A percentile compares a stretch with the other conserved stretches of the same genome.
Conservation (phyloP, 805 yeast genomes). For the Zygoascus bituminiphila region DNA sequence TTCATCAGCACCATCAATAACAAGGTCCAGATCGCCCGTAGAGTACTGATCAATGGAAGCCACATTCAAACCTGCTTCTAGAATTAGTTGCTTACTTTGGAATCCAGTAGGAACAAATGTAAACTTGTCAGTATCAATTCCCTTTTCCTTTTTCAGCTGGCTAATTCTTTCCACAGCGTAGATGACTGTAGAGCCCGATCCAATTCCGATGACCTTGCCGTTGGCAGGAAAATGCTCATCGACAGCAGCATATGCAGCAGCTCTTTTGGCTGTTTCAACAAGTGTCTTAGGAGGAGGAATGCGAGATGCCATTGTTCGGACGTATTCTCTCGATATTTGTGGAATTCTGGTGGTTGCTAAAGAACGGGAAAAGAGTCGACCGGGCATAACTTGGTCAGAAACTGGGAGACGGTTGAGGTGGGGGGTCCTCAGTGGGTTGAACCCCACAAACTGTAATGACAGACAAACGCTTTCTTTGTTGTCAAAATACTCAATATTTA, state of each 20-base stretch:
- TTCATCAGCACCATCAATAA: slow-evolving; percentile 98
- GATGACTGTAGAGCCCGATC: slow-evolving; percentile 96
- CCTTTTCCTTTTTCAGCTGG: slow-evolving; percentile 37
- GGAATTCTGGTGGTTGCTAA: not conserved
- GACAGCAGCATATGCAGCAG: slow-evolving; percentile 88
- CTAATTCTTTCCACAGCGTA: slow-evolving; percentile 89
- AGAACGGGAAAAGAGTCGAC: not conserved
- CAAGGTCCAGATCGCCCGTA: slow-evolving; percentile 69
- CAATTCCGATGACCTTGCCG: slow-evolving; percentile 81
- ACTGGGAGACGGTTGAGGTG: not conserved
- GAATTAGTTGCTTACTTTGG: slow-evolving; percentile 81
- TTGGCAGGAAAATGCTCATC: slow-evolving; percentile 68
- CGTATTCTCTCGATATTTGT: not conserved
- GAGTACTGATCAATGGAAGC: slow-evolving; percentile 73
- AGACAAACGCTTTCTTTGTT: no score
- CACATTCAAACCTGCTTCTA: slow-evolving; percentile 67
- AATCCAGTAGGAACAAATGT: slow-evolving; percentile 94
- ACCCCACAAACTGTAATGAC: no score
- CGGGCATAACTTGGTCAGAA: not conserved
- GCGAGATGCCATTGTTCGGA: slow-evolving; percentile 1
- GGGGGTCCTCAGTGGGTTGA: not conserved
- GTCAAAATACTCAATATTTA: no score
- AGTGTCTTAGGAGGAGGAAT: slow-evolving; percentile 18
- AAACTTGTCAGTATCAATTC: slow-evolving; percentile 40
- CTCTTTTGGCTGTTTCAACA: slow-evolving; percentile 77